Conservation (phyloP, 108 stramenopile species). For the Mediolabrus comicus region DNA sequence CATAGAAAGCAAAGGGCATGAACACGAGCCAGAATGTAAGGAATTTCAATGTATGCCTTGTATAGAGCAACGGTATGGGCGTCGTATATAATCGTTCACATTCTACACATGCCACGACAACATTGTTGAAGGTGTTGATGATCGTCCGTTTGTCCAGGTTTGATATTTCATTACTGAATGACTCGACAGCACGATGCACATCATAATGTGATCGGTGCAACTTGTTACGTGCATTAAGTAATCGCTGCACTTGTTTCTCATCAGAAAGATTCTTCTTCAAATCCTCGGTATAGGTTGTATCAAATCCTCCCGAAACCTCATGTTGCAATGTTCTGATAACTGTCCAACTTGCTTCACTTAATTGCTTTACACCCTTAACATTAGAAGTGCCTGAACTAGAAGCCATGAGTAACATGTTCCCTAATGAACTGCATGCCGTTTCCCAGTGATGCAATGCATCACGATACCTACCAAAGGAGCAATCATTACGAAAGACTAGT, state of each 20-base stretch:
- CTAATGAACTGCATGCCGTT: not conserved
- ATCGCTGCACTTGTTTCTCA: slow-evolving; percentile 4
- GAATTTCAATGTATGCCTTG: slow-evolving; percentile 72
- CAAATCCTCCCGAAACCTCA: not conserved
- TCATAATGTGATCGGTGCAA: not conserved
- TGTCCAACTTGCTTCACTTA: not conserved
- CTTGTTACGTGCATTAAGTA: not conserved
- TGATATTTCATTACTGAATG: not conserved
- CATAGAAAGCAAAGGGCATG: slow-evolving; percentile 63
- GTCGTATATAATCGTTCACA: slow-evolving; percentile 66
- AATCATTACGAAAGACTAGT: not conserved
- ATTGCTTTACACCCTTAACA: not conserved
- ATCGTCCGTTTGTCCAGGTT: not conserved
- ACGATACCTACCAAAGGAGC: not conserved
- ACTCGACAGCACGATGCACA: not conserved
- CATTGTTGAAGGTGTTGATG: not conserved
- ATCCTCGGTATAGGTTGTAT: slow-evolving; percentile 3
- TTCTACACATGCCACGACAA: slow-evolving; percentile 4
- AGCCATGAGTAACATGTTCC: slow-evolving; percentile 1
- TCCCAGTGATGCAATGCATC: slow-evolving; percentile 3
- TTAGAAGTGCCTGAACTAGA: not conserved
- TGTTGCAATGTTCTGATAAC: not conserved
- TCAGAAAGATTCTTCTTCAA: slow-evolving; percentile 1
- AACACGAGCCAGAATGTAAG: slow-evolving; percentile 54
- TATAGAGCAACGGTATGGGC: slow-evolving; percentile 73